Evolutionary conservation across 257 asterid genomes (phyloP), one percentile per base, ranked within the genome.

Genomic region (Solanum chilense): DNA sequence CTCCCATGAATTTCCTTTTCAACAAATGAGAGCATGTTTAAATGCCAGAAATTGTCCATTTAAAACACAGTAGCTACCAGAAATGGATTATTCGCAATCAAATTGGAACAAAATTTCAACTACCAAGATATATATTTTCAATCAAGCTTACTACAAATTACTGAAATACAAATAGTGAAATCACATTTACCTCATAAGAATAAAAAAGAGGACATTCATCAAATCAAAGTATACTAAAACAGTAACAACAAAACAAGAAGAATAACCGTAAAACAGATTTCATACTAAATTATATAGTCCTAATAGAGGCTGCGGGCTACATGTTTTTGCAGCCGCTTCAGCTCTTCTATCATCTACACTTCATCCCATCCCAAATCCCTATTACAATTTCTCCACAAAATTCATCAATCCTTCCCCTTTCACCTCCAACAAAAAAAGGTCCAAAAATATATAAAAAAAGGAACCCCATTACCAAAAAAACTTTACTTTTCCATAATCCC

Each of bases 281-380:
- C 18, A 13, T 47, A 4, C 56, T 47, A 47, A 45, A 56, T 7
- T 62, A 64, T 41, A 42, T 85, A 31, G 33, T 42, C 58, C 64
- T 27, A 84, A 7, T 15, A 84, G 33, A 76, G 89, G 93, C 98
- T 92, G 98, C 97, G 98, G 98, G 98, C 98, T 89, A 92, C 97
- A 90, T 71, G 82, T 88, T 87, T 87, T 87, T 92, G 95, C 95
- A 92, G 94, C 95, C 98, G 91, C 98, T 77, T 95, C 98, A 95
- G 97, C 97, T 81, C 71, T 66, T 82, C 44, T 41, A 37, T 78
- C 84, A 78, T 52, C 45, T 71, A 81, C 86, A 74, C 62, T 83
- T 86, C 58, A 41, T 75, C 62, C 12, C 62, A 42, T 77, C 62
- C 39, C 41, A 77, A 77, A 44, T 44, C 62, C 83, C 83, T 14